Conservation (phyloP, 176 grass and related monocot species). For the Alloteropsis semialata region DNA sequence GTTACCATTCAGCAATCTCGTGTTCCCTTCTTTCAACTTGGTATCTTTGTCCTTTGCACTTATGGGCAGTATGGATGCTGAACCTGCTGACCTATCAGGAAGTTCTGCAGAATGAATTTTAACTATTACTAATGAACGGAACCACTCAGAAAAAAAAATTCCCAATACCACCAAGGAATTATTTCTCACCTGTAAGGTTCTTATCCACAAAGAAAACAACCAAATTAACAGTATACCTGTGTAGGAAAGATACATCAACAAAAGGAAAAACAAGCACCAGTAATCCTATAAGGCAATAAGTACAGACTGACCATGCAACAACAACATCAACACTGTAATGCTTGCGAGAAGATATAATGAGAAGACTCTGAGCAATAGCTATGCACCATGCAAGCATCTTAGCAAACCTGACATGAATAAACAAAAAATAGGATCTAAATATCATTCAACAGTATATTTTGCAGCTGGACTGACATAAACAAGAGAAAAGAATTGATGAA, state of each 20-base stretch:
- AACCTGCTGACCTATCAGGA: slow-evolving; percentile 65
- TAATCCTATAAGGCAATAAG: neutral
- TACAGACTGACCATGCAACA: slow-evolving; percentile 70
- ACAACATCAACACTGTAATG: slow-evolving; percentile 90
- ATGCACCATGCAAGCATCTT: slow-evolving; percentile 73
- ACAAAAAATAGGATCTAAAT: neutral
- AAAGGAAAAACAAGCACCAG: neutral
- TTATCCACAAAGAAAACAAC: slow-evolving; percentile 88
- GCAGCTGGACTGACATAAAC: neutral
- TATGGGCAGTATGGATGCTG: slow-evolving; percentile 54
- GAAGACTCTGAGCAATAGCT: slow-evolving; percentile 69
- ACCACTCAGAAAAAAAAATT: neutral
- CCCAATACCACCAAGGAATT: neutral
- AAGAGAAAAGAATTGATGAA: neutral
- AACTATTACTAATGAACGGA: neutral
- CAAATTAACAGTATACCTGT: slow-evolving; percentile 92
- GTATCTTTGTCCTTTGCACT: slow-evolving; percentile 68
- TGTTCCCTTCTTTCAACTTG: slow-evolving; percentile 65
- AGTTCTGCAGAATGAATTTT: slow-evolving; percentile 52
- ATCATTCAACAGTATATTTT: too few species aligned
- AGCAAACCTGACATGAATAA: slow-evolving; percentile 31
- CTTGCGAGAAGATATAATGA: slow-evolving; percentile 86
- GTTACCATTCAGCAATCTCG: slow-evolving; percentile 61
- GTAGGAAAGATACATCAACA: neutral
- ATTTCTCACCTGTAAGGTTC: slow-evolving; percentile 60